Evolutionary conservation across 371 early-diverging fungal species (phyloP), one percentile per base, ranked within the genome.

Genomic region (Mucor racemosus): DNA sequence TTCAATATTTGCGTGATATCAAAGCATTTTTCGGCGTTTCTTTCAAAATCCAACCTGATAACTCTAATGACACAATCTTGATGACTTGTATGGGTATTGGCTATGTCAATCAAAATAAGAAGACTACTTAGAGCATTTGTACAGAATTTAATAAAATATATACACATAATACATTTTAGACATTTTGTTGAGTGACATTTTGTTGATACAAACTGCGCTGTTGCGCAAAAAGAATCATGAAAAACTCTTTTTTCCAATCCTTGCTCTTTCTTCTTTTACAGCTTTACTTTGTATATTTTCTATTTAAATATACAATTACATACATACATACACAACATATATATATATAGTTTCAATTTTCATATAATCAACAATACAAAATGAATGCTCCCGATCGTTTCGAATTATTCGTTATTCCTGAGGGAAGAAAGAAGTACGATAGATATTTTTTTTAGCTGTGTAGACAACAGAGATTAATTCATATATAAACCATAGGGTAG

Each of bases 331-430:
- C 38, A 38, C 38, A 38, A 38, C 4, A 38, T 11, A 38, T 38
- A 38, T 11, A 38, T 38, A 38, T 11, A 38, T 38, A 38, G 0
- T 7, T 38, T 26, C 26, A 26, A 38, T 11, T 7, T 38, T 38
- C 4, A 38, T 11, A 38, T 38, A 38, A 11, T 1, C 38, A 11
- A 38, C 5, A 35, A 5, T 14, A 60, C 17, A 60, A 56, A 4
- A 95, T 95, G 96, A 95, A 95, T 79, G 95, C 95, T 46, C 96
- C 96, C 10, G 95, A 95, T 76, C 89, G 95, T 62, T 93, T 90
- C 75, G 95, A 96, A 75, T 78, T 94, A 68, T 94, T 96, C 74
- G 88, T 94, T 40, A 84, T 96, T 76, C 95, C 96, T 44, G 95
- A 95, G 68, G 96, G 96, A 38, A 88, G 84, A 61, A 88, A 90